Evolutionary conservation across 2,329 filamentous ascomycete species (phyloP), one percentile per base, ranked within the genome.

Genomic region (Neofusicoccum ribis): DNA sequence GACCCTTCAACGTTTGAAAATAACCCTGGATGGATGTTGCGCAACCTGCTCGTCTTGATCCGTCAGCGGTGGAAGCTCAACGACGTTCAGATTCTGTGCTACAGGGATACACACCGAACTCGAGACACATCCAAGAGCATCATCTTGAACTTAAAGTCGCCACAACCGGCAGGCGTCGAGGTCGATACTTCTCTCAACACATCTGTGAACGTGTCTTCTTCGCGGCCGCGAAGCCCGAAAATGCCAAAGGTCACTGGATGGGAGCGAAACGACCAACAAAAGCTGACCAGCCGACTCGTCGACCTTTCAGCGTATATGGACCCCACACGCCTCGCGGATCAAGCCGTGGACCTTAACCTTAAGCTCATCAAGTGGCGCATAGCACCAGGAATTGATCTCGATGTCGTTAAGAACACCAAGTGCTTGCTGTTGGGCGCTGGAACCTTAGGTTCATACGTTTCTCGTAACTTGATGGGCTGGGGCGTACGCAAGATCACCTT

Each of bases 331-430:
- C 83, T 98, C 17, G 95, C 95, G 23, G 93, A 98, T 74, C 93
- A 96, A 75, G 93, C 93, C 0, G 94, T 98, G 9, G 95, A 99
- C 73, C 84, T 99, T 66, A 99, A 99, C 73, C 83, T 98, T 67
- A 98, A 98, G 79, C 85, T 99, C 65, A 99, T 99, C 89, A 99
- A 97, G 80, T 99, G 95, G 95, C 89, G 95, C 44, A 92, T 99
- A 72, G 92, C 93, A 7, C 95, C 95, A 0, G 89, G 89, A 59
- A 85, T 99, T 46, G 86, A 98, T 74, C 86, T 99, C 9, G 93
- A 97, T 36, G 86, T 86, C 36, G 93, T 98, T 74, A 97, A 97
- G 74, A 86, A 89, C 65, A 94, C 92, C 3, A 96, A 89, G 73
- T 99, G 95, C 74, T 85, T 99, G 15, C 82, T 99, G 2, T 86